Percentiles rank a stretch among this genome's conserved stretches.
Conservation (phyloP, 1,284 basidiomycete species). For the Uromyces viciae-fabae region DNA sequence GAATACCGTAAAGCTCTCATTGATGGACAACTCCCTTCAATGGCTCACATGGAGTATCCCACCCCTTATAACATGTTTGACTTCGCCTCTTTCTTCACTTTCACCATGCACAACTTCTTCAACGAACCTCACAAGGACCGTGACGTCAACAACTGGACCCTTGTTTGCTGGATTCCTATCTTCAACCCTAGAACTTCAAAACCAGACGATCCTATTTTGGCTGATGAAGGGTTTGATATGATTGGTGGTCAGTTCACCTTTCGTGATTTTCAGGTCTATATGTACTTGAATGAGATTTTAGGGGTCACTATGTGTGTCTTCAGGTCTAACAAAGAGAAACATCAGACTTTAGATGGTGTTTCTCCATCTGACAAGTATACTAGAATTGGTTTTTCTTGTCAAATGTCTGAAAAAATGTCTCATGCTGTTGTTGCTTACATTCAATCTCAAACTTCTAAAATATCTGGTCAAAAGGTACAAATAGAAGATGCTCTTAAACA, state of each 20-base stretch:
- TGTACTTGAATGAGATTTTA: not conserved
- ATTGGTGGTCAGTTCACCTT: slow-evolving; percentile 10
- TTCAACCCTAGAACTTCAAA: not conserved
- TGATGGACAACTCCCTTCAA: not conserved
- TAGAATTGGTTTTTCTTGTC: not conserved
- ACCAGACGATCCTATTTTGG: not conserved
- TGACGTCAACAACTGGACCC: not conserved
- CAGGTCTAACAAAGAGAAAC: not conserved
- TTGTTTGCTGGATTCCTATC: not conserved
- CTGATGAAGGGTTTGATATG: not conserved
- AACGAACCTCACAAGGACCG: slow-evolving; percentile 6
- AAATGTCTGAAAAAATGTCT: slow-evolving; percentile 11
- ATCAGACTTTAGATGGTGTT: not conserved
- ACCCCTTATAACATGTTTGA: not conserved
- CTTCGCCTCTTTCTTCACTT: not conserved
- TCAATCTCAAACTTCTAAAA: not conserved
- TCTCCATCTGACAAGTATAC: not conserved
- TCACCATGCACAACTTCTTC: slow-evolving; percentile 4
- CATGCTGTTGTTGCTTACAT: not conserved
- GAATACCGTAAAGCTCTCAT: not conserved
- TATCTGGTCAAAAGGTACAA: not conserved
- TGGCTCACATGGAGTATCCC: slow-evolving; percentile 10
- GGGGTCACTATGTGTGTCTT: not conserved
- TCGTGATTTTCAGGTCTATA: not conserved
- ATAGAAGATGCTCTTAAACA: not conserved